Conservation (phyloP, 208 protist species). For the Phytomonas francai region DNA sequence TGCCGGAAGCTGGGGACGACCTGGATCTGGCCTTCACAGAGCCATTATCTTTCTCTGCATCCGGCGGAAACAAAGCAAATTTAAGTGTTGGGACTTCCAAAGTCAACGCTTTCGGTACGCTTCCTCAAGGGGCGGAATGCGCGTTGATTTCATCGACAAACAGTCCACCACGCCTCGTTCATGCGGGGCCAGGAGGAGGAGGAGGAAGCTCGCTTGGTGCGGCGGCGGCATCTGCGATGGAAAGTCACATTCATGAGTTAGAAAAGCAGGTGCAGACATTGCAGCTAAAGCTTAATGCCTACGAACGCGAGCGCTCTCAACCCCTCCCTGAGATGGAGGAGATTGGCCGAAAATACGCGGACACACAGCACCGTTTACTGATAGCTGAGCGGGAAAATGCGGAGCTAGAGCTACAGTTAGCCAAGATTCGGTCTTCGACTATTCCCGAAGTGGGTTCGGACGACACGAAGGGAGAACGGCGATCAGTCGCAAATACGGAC, state of each 20-base stretch:
- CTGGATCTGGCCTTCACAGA: constrained; percentile 17
- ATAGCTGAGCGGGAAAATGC: constrained; percentile 19
- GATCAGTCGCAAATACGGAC: not conserved
- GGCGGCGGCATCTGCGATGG: not conserved
- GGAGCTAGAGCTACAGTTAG: constrained; percentile 10
- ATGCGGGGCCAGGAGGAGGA: not conserved
- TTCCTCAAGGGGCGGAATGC: not conserved
- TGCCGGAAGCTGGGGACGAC: not conserved
- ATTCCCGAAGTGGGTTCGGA: not conserved
- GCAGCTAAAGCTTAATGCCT: not conserved
- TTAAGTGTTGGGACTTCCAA: not conserved
- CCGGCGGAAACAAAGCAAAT: not conserved
- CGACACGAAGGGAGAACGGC: not conserved
- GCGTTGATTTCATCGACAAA: not conserved
- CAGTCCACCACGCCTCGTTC: not conserved
- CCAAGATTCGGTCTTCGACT: not conserved
- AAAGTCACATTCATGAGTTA: not conserved
- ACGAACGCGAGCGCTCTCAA: not conserved
- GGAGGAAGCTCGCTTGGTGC: not conserved
- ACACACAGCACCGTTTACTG: constrained; percentile 17
- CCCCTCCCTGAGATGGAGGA: constrained; percentile 27
- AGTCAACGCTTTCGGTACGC: not conserved
- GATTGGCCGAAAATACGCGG: constrained; percentile 22
- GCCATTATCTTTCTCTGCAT: constrained; percentile 1
- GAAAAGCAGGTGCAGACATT: not conserved